Percentiles rank a stretch among this genome's conserved stretches.
phyloP scores from a whole-genome alignment of 2,329 filamentous ascomycete species.

The Talaromyces sp. region DNA sequence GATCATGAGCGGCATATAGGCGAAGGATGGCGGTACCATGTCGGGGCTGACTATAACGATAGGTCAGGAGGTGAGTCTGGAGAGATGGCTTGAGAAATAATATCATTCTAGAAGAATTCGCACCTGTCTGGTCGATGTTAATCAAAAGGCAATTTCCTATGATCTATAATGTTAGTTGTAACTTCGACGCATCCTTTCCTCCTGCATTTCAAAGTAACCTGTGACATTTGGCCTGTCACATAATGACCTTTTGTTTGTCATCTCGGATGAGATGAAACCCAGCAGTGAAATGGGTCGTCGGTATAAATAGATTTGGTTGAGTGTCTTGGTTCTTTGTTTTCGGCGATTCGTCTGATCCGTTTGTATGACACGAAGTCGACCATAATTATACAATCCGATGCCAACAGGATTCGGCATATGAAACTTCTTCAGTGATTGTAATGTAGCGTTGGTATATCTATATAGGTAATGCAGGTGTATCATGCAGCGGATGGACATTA shows the following conservation, averaged over 20 bases:
- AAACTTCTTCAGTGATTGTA: background rate
- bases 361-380: background rate
- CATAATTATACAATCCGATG: background rate
- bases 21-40: background rate
- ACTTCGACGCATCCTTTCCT: background rate
- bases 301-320: background rate
- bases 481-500: background rate
- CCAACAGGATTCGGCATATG: background rate
- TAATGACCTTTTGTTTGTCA: background rate
- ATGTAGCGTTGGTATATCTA: no score
- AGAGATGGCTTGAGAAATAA: background rate
- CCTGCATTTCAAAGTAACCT: background rate
- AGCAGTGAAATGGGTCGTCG: background rate
- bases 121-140: background rate
- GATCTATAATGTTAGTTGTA: background rate
- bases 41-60: background rate
- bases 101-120: background rate
- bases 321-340: background rate
- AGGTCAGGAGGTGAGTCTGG: background rate
- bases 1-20: conserved; percentile 18
- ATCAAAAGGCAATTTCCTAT: background rate
- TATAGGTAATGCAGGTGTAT: no score
- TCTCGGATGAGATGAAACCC: background rate
- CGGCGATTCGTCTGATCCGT: background rate
- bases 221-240: background rate